These are phyloP conservation scores for Scalesia atractyloides DNA, from an alignment of 129 eudicot genomes.

Conservation along the genomic window DNA sequence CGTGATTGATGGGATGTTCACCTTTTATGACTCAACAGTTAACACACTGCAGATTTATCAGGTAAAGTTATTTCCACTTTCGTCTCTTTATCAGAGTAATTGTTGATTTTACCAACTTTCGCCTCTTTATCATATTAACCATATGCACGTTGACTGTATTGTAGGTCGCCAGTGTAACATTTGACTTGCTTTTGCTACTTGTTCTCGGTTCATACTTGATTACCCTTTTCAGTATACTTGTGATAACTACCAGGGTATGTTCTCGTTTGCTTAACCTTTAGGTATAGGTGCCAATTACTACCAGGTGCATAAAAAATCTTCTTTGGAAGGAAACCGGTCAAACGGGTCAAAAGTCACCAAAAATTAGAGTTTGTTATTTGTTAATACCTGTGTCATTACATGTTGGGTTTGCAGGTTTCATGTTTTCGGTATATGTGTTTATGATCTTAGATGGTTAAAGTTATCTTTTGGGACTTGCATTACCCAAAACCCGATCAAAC, in stretches of 20 bases:
- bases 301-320: neutral
- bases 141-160: slow-evolving; percentile 19
- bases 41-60: slow-evolving; percentile 79
- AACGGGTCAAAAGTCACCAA: neutral
- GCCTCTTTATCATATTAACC: slow-evolving; percentile 6
- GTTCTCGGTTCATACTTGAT: slow-evolving; percentile 91
- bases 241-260: slow-evolving; percentile 87
- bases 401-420: neutral
- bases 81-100: neutral
- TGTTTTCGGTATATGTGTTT: neutral
- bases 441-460: neutral
- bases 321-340: neutral
- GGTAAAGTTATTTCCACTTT: slow-evolving; percentile 38
- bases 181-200: slow-evolving; percentile 89
- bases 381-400: neutral
- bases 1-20: slow-evolving; percentile 76
- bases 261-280: neutral
- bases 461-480: neutral
- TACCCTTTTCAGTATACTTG: slow-evolving; percentile 77
- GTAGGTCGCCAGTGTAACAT: slow-evolving; percentile 98
- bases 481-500: neutral
- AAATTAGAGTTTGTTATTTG: neutral
- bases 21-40: slow-evolving; percentile 82
- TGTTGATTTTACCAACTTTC: neutral
- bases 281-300: neutral